phyloP scores from a whole-genome alignment of 2,329 filamentous ascomycete species.

The Phoma herbarum region DNA sequence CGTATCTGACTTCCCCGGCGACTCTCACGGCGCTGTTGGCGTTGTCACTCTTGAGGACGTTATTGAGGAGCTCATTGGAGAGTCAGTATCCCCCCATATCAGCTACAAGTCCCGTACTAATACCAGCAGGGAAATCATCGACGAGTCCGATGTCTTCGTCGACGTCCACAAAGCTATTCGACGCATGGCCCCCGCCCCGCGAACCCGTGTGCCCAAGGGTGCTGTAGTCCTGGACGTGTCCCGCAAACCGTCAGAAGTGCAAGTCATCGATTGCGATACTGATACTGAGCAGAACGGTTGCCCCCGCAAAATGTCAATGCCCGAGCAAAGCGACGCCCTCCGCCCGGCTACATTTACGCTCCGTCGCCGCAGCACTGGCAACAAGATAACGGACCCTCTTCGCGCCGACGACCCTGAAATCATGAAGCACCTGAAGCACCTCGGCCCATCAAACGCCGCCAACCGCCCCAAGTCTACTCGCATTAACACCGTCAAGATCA shows the following conservation, averaged over 20 bases:
- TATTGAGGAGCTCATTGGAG: conserved; percentile 97
- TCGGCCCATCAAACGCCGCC: conserved; percentile 71
- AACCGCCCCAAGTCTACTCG: conserved; percentile 68
- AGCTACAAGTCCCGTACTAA: conserved; percentile 15
- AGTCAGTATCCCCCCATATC: conserved; percentile 66
- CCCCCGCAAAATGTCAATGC: conserved; percentile 43
- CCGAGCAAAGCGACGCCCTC: conserved; percentile 39
- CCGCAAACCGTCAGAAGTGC: conserved; percentile 37
- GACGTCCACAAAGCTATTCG: conserved; percentile 98
- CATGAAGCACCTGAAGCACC: conserved; percentile 67
- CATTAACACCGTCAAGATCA: conserved; percentile 71
- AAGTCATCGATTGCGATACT: conserved; percentile 26
- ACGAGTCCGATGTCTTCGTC: conserved; percentile 97
- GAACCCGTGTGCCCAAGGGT: conserved; percentile 71
- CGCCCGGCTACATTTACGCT: conserved; percentile 55
- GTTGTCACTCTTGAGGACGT: conserved; percentile 98
- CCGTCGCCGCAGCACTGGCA: conserved; percentile 57
- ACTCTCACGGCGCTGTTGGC: conserved; percentile 86
- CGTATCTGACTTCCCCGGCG: conserved; percentile 89
- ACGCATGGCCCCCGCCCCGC: conserved; percentile 83
- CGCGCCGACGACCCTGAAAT: conserved; percentile 64
- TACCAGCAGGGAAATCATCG: conserved; percentile 83
- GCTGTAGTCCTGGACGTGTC: conserved; percentile 59
- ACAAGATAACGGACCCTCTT: conserved; percentile 52
- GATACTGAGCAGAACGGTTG: conserved; percentile 30